phyloP scores from a whole-genome alignment of 805 yeast genomes.

The Metschnikowia koreensis region DNA sequence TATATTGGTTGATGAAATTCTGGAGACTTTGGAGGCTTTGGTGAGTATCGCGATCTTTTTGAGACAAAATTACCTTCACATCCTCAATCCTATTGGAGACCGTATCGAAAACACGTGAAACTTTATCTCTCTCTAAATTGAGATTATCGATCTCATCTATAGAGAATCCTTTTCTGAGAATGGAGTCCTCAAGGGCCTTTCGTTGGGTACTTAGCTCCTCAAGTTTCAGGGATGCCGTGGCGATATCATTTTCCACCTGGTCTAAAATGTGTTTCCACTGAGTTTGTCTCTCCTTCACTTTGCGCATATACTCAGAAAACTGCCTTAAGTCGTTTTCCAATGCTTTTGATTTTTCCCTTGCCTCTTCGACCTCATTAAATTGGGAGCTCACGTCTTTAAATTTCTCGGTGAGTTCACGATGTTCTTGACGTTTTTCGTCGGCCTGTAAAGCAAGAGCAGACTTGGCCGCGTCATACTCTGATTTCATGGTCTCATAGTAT shows the following conservation, averaged over 20 bases:
- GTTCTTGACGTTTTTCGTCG: constrained; percentile 38
- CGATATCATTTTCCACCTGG: constrained; percentile 57
- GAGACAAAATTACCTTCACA: constrained; percentile 42
- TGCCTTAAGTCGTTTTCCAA: constrained; percentile 68
- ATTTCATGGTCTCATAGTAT: constrained; percentile 53
- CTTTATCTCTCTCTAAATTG: constrained; percentile 58
- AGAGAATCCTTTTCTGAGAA: constrained; percentile 56
- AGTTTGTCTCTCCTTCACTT: constrained; percentile 59
- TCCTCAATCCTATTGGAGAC: constrained; percentile 45
- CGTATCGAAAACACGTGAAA: constrained; percentile 52
- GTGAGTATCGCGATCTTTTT: constrained; percentile 50
- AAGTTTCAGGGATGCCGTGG: constrained; percentile 42
- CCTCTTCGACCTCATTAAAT: constrained; percentile 46
- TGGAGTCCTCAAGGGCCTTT: constrained; percentile 38
- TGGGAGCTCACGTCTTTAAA: constrained; percentile 44
- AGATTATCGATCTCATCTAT: constrained; percentile 62
- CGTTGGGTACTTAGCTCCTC: constrained; percentile 41
- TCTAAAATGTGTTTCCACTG: constrained; percentile 63
- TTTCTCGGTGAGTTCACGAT: constrained; percentile 37
- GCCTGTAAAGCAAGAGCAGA: constrained; percentile 49
- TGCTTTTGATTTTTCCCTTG: constrained; percentile 53
- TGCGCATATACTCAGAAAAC: constrained; percentile 67
- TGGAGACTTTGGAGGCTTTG: constrained; percentile 52
- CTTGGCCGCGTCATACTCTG: constrained; percentile 52
- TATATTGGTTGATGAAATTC: constrained; percentile 53